Conservation (phyloP, 2,329 filamentous ascomycete genomes). For the Fusarium coicis region DNA sequence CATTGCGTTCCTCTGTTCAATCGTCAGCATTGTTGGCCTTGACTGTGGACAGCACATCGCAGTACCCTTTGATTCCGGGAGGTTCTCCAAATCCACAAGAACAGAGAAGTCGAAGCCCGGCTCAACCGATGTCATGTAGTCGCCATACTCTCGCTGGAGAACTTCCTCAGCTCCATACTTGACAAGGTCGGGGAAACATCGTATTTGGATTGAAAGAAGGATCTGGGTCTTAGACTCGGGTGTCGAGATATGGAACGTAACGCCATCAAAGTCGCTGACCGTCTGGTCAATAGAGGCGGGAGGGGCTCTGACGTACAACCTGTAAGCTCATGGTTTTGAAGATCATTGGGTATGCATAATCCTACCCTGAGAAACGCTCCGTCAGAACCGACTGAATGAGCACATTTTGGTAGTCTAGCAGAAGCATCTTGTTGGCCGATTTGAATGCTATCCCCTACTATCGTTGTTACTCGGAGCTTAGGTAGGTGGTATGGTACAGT, state of each 20-base stretch:
- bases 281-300: constrained; percentile 95
- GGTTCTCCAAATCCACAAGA: constrained; percentile 84
- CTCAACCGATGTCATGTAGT: constrained; percentile 89
- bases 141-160: constrained; percentile 92
- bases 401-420: constrained; percentile 99
- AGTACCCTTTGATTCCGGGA: constrained; percentile 81
- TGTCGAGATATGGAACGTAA: constrained; percentile 98
- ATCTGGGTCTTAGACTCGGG: constrained; percentile 95
- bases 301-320: constrained; percentile 71
- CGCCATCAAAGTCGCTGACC: constrained; percentile 98
- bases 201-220: constrained; percentile 91
- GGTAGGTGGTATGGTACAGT: constrained; percentile 43
- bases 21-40: constrained; percentile 21
- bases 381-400: constrained; percentile 96
- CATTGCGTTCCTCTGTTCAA: constrained; percentile 79
- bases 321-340: constrained; percentile 49
- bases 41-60: background rate
- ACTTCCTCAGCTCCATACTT: constrained; percentile 93
- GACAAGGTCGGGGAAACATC: constrained; percentile 93
- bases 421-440: constrained; percentile 72
- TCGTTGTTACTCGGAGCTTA: constrained; percentile 47
- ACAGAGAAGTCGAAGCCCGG: constrained; percentile 96
- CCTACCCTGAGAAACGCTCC: constrained; percentile 90
- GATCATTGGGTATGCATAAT: constrained; percentile 15
- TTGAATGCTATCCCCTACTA: constrained; percentile 42